Base-by-base conservation (phyloP, 176 grass and related monocot genomes). In the Aegilops longissima region DNA sequence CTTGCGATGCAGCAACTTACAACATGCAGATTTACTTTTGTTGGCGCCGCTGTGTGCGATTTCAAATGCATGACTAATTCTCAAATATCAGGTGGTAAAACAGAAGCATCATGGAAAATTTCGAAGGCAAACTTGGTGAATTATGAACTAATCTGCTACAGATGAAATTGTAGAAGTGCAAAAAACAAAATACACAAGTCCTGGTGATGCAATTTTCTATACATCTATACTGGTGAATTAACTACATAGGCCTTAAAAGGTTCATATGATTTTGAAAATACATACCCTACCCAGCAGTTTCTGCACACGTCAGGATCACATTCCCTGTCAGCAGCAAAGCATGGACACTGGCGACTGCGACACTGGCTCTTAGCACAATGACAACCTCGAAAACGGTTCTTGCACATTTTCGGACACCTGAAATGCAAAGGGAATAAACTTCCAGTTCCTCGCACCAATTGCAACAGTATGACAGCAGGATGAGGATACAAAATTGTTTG, bases 231-330 rank as follows among this genome's bases (percentile, higher is more conserved):
- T n/a, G 70, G 44, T 56, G 17, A 68, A 85, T 39, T 69, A 81
- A 68, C 45, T 47, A 76, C 16, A 3, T 36, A 67, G 31, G 12
- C 44, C 20, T 51, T 23, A 17, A 68, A 61, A 39, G 23, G 12
- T 75, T 89, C 13, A 6, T 25, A 24, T 47, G 42, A 73, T 66
- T 38, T 52, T 69, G 40, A 10, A 82, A 73, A 90, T 81, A 77
- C 93, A 82, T 98, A 96, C 93, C 96, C 91, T 49, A 98, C 90
- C 93, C 96, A 98, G 68, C 96, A 98, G 91, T 96, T 98, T 92
- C 96, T 92, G 85, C 96, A 98, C 78, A 98, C 96, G 58, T 98
- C 96, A 80, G 96, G 96, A 73, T 98, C 96, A 8, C 96, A 98
- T 86, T 98, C 96, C 82, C 96, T 96, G 78, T 98, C 96, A 40